A percentile compares a stretch with the other conserved stretches of the same genome.
Evolutionary conservation across 345 rosid genomes (phyloP).

Genomic region (Anacardium occidentale): DNA sequence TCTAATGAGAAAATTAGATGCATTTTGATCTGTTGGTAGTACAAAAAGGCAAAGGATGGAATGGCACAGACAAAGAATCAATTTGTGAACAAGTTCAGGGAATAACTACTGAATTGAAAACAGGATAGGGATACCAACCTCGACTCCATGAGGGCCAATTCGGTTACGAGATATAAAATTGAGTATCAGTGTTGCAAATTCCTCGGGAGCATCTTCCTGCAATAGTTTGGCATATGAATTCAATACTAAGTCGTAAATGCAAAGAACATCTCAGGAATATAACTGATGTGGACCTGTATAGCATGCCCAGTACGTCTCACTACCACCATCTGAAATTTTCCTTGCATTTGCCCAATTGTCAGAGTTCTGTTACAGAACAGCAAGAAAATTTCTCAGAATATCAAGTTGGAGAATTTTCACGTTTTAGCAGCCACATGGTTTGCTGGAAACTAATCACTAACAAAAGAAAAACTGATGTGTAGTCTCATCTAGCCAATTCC

Average conservation of each 20-base stretch:
- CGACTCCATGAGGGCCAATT: slow-evolving; percentile 77
- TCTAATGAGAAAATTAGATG: too few relatives aligned
- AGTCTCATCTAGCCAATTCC: neutral
- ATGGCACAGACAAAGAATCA: too few relatives aligned
- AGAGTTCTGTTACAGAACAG: slow-evolving; percentile 53
- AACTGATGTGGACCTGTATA: slow-evolving; percentile 60
- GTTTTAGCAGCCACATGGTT: neutral
- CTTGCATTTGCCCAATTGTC: slow-evolving; percentile 99
- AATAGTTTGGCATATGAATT: slow-evolving; percentile 9
- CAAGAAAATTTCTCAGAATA: slow-evolving; percentile 7
- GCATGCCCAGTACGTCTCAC: slow-evolving; percentile 97
- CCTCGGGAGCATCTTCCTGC: slow-evolving; percentile 96
- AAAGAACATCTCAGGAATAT: neutral
- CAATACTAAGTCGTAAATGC: neutral
- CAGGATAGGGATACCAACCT: slow-evolving; percentile 47
- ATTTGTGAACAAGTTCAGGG: neutral
- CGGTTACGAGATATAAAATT: slow-evolving; percentile 78
- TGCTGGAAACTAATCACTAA: neutral
- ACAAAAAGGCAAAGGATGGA: too few relatives aligned
- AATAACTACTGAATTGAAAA: neutral
- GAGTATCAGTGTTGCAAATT: slow-evolving; percentile 59
- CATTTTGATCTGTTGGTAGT: too few relatives aligned
- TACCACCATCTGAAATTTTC: slow-evolving; percentile 95
- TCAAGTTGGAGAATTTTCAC: neutral
- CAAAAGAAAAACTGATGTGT: neutral